A percentile compares a stretch with the other conserved stretches of the same genome.
Evolutionary conservation across 306 rosid species (phyloP).

Genomic region (Cercis canadensis): DNA sequence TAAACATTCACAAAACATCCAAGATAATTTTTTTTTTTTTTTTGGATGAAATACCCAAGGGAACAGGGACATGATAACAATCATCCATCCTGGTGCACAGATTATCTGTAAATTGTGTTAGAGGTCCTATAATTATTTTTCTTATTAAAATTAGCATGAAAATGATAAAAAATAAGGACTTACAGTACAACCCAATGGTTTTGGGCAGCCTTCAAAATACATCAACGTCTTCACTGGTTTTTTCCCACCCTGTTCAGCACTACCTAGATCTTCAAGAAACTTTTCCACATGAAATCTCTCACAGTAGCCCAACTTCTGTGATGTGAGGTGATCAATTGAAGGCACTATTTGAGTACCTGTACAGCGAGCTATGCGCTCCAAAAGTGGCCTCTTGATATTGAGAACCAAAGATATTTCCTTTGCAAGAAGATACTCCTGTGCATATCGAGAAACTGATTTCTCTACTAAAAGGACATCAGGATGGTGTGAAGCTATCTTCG

Average conservation of each 20-base stretch:
- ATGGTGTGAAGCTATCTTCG: slow-evolving; percentile 80
- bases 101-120: slow-evolving; percentile 22
- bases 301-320: slow-evolving; percentile 87
- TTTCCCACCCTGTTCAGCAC: slow-evolving; percentile 70
- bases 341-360: slow-evolving; percentile 88
- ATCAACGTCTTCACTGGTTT: slow-evolving; percentile 84
- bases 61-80: slow-evolving; percentile 2
- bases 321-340: slow-evolving; percentile 80
- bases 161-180: slow-evolving; percentile 44
- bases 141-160: slow-evolving; percentile 9
- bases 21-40: neutral
- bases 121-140: slow-evolving; percentile 1
- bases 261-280: slow-evolving; percentile 70
- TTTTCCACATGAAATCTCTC: slow-evolving; percentile 82
- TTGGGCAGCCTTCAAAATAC: slow-evolving; percentile 98
- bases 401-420: slow-evolving; percentile 91
- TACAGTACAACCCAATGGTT: slow-evolving; percentile 96
- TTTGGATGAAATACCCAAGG: slow-evolving; percentile 1
- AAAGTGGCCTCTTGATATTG: slow-evolving; percentile 83
- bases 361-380: slow-evolving; percentile 93
- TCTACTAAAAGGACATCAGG: slow-evolving; percentile 94
- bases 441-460: slow-evolving; percentile 94
- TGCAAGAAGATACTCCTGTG: slow-evolving; percentile 91
- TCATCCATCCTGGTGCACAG: slow-evolving; percentile 2
- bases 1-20: slow-evolving; percentile 7